phyloP scores from a whole-genome alignment of 306 rosid species.

The Malus fusca region DNA sequence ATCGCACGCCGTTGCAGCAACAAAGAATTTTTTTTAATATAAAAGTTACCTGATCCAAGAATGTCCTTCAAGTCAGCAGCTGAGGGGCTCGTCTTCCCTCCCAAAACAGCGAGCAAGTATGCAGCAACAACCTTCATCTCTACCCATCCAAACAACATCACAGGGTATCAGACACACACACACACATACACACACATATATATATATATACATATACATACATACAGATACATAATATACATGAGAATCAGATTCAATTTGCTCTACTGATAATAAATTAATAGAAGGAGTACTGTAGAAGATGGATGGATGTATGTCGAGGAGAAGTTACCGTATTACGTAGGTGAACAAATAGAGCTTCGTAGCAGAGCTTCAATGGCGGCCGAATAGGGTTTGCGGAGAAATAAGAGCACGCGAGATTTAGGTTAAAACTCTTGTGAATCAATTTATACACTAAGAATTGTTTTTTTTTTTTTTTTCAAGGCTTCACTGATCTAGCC shows the following conservation, averaged over 20 bases:
- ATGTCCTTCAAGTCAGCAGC: slow-evolving; percentile 46
- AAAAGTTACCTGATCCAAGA: slow-evolving; percentile 41
- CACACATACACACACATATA: no score
- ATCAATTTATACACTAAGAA: not conserved
- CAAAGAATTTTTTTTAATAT: not conserved
- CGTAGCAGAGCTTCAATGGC: not conserved
- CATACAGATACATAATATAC: no score
- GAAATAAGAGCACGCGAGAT: not conserved
- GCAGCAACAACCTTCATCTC: slow-evolving; percentile 73
- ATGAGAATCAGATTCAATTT: not conserved
- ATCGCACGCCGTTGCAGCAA: not conserved
- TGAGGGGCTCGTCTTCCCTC: slow-evolving; percentile 52
- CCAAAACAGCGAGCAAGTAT: slow-evolving; percentile 68
- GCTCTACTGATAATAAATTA: not conserved
- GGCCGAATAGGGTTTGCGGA: not conserved
- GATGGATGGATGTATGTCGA: not conserved
- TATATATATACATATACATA: not conserved
- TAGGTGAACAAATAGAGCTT: not conserved
- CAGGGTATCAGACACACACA: not conserved
- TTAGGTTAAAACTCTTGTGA: not conserved
- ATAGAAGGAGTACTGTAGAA: not conserved
- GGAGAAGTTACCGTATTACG: not conserved
- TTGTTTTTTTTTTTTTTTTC: not conserved
- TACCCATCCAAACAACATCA: slow-evolving; percentile 11
- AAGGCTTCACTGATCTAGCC: not conserved